phyloP scores from a whole-genome alignment of 164 flowering plant genomes.

The Chimonanthus praecox region DNA sequence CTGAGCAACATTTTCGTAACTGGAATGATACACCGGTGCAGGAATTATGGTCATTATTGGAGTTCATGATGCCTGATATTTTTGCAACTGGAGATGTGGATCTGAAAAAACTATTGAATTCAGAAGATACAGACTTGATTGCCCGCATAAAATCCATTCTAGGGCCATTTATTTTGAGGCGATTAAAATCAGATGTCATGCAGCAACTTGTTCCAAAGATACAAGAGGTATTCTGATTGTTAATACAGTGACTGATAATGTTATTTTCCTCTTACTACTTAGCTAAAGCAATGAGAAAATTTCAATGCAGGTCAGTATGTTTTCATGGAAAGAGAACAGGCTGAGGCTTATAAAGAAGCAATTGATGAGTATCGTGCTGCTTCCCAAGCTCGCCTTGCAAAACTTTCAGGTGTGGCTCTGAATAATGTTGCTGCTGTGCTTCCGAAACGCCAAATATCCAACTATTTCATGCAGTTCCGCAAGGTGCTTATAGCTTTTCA shows the following conservation, averaged over 20 bases:
- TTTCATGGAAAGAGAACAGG: slow-evolving; percentile 63
- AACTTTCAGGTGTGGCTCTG: slow-evolving; percentile 26
- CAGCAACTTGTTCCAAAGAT: slow-evolving; percentile 88
- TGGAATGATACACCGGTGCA: slow-evolving; percentile 26
- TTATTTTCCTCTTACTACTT: neutral
- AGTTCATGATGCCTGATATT: slow-evolving; percentile 96
- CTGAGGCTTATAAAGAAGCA: slow-evolving; percentile 78
- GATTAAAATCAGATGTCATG: slow-evolving; percentile 96
- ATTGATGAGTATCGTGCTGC: slow-evolving; percentile 84
- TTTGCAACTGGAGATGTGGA: slow-evolving; percentile 89
- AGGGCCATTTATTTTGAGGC: slow-evolving; percentile 93
- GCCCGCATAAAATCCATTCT: slow-evolving; percentile 84
- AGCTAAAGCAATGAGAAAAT: slow-evolving; percentile 8
- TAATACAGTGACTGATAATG: neutral
- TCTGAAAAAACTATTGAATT: slow-evolving; percentile 71
- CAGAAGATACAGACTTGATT: slow-evolving; percentile 69
- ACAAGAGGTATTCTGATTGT: slow-evolving; percentile 45
- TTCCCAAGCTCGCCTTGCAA: slow-evolving; percentile 57
- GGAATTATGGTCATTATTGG: slow-evolving; percentile 97
- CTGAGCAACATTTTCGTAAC: neutral
- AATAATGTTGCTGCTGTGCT: slow-evolving; percentile 33
- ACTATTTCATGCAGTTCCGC: slow-evolving; percentile 85
- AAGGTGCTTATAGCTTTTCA: slow-evolving; percentile 45
- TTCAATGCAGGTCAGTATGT: slow-evolving; percentile 69
- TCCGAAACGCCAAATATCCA: slow-evolving; percentile 84